phyloP scores from a whole-genome alignment of 176 grass and related monocot genomes.

The Tillandsia leiboldiana region DNA sequence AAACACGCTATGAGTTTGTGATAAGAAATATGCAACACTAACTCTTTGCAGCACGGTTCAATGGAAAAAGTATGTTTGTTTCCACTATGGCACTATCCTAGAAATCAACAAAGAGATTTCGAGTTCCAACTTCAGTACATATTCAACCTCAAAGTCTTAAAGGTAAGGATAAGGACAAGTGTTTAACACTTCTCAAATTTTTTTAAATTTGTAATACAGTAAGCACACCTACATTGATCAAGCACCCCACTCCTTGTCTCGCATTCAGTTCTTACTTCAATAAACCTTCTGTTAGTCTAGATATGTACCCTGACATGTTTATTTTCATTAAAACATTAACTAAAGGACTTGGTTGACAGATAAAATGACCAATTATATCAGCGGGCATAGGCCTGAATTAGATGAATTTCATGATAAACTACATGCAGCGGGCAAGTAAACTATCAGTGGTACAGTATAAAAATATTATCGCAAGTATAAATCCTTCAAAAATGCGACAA shows the following conservation, averaged over 20 bases:
- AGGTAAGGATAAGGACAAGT: neutral
- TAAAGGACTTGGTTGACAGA: too few relatives aligned
- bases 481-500: too few relatives aligned
- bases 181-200: neutral
- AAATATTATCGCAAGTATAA: too few relatives aligned
- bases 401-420: too few relatives aligned
- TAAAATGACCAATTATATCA: too few relatives aligned
- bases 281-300: neutral
- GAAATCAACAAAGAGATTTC: neutral
- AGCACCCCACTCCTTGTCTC: neutral
- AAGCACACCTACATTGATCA: neutral
- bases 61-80: too few relatives aligned
- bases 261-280: neutral
- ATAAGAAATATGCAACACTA: neutral
- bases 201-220: neutral
- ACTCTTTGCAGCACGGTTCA: neutral
- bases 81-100: neutral
- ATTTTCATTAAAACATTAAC: too few relatives aligned
- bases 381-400: too few relatives aligned
- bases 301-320: too few relatives aligned
- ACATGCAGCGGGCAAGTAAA: too few relatives aligned
- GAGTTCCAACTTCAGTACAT: neutral
- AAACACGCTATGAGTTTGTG: neutral
- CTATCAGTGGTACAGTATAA: too few relatives aligned
- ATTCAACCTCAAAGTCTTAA: neutral